Base-by-base conservation (phyloP, 2,329 filamentous ascomycete species). In the Coleophoma cylindrospora region DNA sequence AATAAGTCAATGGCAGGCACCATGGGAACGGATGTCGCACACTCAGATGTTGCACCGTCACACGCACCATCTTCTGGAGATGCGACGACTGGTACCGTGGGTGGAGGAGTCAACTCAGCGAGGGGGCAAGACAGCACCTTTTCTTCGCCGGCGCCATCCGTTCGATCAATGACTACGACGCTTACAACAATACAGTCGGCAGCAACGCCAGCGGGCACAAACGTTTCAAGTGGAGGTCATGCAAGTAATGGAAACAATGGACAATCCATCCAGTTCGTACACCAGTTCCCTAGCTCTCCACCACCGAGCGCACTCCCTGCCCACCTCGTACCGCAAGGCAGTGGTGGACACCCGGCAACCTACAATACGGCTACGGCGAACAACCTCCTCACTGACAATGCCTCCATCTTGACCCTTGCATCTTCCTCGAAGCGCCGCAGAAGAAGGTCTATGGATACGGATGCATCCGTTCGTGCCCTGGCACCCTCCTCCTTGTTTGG, bases 171-270 rank as follows among this genome's bases (percentile, higher is more conserved):
- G 48, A 89, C 89, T 1, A 94, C 89, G 0, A 94, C 89, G 1
- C 74, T 95, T 49, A 94, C 89, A 0, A 95, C 89, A 0, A 91
- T 95, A 52, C 89, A 92, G 62, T 92, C 89, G 1, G 80, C 81
- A 3, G 80, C 82, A 4, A 75, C 74, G 17, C 68, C 64, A 45
- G 62, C 63, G 49, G 67, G 58, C 53, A 69, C 71, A 50, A 72
- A 66, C 57, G 71, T 61, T 51, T 36, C 62, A 59, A 43, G 63
- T 74, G 36, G 69, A 73, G 57, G 76, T 72, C 61, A 72, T 68
- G 48, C 56, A 32, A 51, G 52, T 46, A 47, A 56, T 43, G 51
- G 50, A 48, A 61, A 61, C 52, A 59, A 58, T 33, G 45, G 56
- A 17, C 64, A 59, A 49, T 63, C 52, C 40, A 77, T 85, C 51